phyloP scores from a whole-genome alignment of 2,329 filamentous ascomycete species.

The Diaporthe vaccinii region DNA sequence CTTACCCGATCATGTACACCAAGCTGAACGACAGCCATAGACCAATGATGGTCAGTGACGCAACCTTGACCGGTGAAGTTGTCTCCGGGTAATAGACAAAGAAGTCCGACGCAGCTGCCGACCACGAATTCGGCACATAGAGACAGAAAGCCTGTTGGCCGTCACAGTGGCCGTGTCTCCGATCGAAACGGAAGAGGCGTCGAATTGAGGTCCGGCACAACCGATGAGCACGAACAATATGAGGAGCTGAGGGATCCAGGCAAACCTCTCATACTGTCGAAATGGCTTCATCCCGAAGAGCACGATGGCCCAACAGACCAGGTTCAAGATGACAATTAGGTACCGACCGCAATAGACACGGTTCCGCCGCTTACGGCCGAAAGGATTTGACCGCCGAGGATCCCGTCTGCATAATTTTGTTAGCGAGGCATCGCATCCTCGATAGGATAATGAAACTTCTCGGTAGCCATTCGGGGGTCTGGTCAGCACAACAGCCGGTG shows the following conservation, averaged over 20 bases:
- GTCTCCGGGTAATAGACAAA: conserved; percentile 66
- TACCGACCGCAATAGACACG: conserved; percentile 74
- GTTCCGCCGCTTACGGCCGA: conserved; percentile 71
- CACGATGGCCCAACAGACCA: conserved; percentile 74
- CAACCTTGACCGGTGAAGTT: conserved; percentile 55
- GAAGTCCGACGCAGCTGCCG: conserved; percentile 74
- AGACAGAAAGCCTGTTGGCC: conserved; percentile 69
- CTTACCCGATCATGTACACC: conserved; percentile 3
- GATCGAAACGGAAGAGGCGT: background rate
- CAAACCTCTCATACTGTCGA: conserved; percentile 77
- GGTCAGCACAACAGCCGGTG: background rate
- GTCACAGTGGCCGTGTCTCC: background rate
- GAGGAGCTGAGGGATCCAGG: conserved; percentile 74
- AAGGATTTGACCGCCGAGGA: conserved; percentile 77
- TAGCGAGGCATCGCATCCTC: background rate
- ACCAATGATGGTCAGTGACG: conserved; percentile 53
- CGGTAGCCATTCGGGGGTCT: background rate
- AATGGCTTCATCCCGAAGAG: conserved; percentile 78
- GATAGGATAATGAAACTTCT: too few relatives aligned
- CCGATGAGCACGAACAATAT: conserved; percentile 74
- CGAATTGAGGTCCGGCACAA: conserved; percentile 71
- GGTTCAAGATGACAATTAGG: conserved; percentile 74
- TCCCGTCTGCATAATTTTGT: conserved; percentile 64
- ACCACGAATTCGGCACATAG: conserved; percentile 74
- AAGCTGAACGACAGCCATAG: conserved; percentile 14